Evolutionary conservation across 2,329 filamentous ascomycete genomes (phyloP), one percentile per base, ranked within the genome.

Genomic region (Monilinia vaccinii-corymbosi): DNA sequence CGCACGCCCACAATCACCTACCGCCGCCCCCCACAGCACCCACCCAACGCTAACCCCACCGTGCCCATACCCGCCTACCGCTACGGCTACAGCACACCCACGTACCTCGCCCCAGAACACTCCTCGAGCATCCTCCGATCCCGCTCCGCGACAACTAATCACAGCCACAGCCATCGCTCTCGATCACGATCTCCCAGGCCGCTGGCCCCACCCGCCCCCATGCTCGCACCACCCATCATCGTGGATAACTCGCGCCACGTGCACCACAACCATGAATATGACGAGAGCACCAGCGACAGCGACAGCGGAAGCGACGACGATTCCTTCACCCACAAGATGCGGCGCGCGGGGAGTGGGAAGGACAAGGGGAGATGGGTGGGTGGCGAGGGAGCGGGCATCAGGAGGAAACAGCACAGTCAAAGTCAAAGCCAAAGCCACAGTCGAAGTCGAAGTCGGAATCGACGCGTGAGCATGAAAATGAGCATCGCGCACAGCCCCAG

Each of bases 201-300:
- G 18, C 60, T 51, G 5, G 62, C 62, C 28, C 65, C 67, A 11
- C 61, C 62, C 18, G 31, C 13, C 1, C 58, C 62, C 8, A 42
- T 42, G 0, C 32, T 56, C 13, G 28, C 73, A 13, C 65, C 70
- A 6, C 79, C 81, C 1, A 75, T 84, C 51, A 78, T 84, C 56
- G 83, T 84, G 69, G 81, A 83, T 68, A 75, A 77, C 1, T 79
- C 82, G 47, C 63, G 65, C 25, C 49, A 32, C n/a, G 28, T 55
- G 1, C 42, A 59, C 21, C 46, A 59, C 21, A 48, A 59, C 14
- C 53, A 53, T 9, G 50, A 53, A 5, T n/a, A n/a, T n/a, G n/a
- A n/a, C n/a, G n/a, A n/a, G n/a, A n/a, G n/a, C n/a, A n/a, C n/a
- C n/a, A 58, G 47, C 31, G 56, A 59, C 5, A 59, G 57, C 40